These are phyloP conservation scores for Kluyveromyces dobzhanskii DNA, from an alignment of 805 yeast genomes.

Conservation along the genomic window DNA sequence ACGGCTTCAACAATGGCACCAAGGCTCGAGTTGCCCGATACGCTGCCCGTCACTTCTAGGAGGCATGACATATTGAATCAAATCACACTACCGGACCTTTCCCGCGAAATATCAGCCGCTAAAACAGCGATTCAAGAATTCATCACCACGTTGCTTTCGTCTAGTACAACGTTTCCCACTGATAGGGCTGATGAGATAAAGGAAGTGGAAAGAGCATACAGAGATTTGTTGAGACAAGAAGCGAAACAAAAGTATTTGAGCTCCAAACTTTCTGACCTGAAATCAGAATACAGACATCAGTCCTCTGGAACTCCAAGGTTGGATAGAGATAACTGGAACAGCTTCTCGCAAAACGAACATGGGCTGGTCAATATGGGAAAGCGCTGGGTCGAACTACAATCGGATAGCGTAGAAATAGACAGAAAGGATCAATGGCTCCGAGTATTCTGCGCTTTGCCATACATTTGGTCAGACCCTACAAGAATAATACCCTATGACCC, in stretches of 20 bases:
- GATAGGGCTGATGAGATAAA: neutral
- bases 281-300: neutral
- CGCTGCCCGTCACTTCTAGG: slow-evolving; percentile 1
- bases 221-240: neutral
- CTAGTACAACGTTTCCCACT: neutral
- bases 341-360: neutral
- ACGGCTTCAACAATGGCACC: neutral
- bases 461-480: slow-evolving; percentile 50
- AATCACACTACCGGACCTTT: slow-evolving; percentile 1
- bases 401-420: slow-evolving; percentile 7
- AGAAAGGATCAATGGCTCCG: slow-evolving; percentile 4
- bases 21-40: neutral
- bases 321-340: neutral
- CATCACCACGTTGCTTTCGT: neutral
- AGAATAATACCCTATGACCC: slow-evolving; percentile 46
- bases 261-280: neutral
- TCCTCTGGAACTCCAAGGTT: neutral
- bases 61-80: neutral
- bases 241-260: neutral
- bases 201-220: neutral
- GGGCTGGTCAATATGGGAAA: neutral
- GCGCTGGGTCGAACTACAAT: slow-evolving; percentile 5
- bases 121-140: slow-evolving; percentile 3
- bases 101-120: slow-evolving; percentile 1
- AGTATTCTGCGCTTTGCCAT: slow-evolving; percentile 35